phyloP scores from a whole-genome alignment of 1,284 basidiomycete species.

The Fistulina hepatica region DNA sequence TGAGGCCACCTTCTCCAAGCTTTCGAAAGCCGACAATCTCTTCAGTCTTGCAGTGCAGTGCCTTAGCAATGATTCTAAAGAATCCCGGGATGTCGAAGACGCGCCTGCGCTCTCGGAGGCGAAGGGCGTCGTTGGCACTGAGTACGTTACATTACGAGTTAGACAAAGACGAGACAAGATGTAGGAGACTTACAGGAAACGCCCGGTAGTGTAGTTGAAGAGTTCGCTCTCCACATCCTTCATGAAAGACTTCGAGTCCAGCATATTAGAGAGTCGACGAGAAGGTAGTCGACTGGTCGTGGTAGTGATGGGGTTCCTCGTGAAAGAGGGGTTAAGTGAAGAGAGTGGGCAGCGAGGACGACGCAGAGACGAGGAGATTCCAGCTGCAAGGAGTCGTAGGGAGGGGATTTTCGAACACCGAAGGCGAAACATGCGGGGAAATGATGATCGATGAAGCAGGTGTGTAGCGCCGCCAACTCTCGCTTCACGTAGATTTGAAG shows the following conservation, averaged over 20 bases:
- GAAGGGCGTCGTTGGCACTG: constrained; percentile 29
- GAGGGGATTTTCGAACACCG: constrained; percentile 11
- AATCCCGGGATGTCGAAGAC: constrained; percentile 29
- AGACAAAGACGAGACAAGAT: constrained; percentile 20
- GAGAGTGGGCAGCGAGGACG: constrained; percentile 3
- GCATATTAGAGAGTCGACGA: constrained; percentile 27
- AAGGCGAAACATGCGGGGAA: constrained; percentile 12
- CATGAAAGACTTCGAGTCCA: too few relatives aligned
- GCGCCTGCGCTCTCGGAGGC: constrained; percentile 27
- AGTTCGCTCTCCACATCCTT: constrained; percentile 24
- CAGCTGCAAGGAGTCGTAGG: constrained; percentile 7
- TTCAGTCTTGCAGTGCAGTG: constrained; percentile 24
- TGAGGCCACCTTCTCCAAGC: constrained; percentile 35
- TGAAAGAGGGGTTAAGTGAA: constrained; percentile 1
- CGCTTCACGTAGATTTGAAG: too few relatives aligned
- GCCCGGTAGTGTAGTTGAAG: constrained; percentile 33
- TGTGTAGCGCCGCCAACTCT: too few relatives aligned
- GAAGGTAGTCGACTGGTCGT: constrained; percentile 20
- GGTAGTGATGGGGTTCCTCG: too few relatives aligned
- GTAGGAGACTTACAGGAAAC: constrained; percentile 32
- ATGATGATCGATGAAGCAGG: too few relatives aligned
- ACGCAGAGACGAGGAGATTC: constrained; percentile 1
- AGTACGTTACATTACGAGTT: constrained; percentile 19
- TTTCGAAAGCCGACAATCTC: constrained; percentile 29
- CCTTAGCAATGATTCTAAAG: constrained; percentile 35